These are phyloP conservation scores for Chaetomiaceae sp. DNA, from an alignment of 2,329 filamentous ascomycete species.

Conservation along the genomic window DNA sequence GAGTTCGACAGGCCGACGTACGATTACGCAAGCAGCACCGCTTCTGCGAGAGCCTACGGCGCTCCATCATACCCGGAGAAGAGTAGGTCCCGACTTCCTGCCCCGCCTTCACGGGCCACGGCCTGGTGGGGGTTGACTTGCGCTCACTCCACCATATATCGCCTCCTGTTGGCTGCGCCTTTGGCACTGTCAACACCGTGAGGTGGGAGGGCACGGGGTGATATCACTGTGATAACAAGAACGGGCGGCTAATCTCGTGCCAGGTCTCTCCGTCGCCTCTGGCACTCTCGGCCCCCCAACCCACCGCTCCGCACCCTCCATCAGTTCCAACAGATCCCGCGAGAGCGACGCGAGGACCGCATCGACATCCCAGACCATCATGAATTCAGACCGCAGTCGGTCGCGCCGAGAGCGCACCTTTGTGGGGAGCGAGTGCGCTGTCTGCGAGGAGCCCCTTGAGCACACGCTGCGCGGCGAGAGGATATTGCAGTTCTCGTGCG, in stretches of 20 bases:
- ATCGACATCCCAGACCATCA: slow-evolving; percentile 54
- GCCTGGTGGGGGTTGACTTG: not conserved
- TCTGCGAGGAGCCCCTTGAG: slow-evolving; percentile 94
- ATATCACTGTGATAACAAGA: not conserved
- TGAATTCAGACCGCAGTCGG: slow-evolving; percentile 72
- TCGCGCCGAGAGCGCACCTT: slow-evolving; percentile 88
- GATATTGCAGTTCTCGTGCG: slow-evolving; percentile 91
- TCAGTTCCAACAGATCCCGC: slow-evolving; percentile 35
- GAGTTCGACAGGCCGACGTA: slow-evolving; percentile 27
- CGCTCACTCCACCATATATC: slow-evolving; percentile 5
- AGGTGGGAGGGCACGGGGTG: not conserved
- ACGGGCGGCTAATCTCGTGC: slow-evolving; percentile 17
- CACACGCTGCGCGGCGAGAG: slow-evolving; percentile 91
- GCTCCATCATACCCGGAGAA: slow-evolving; percentile 32
- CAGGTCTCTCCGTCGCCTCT: slow-evolving; percentile 38
- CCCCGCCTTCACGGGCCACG: not conserved
- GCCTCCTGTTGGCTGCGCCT: not conserved
- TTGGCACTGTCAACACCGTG: not conserved
- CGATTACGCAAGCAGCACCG: slow-evolving; percentile 24
- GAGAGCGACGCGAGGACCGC: slow-evolving; percentile 35
- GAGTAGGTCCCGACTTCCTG: slow-evolving; percentile 28
- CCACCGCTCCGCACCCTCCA: slow-evolving; percentile 37
- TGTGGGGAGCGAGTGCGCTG: slow-evolving; percentile 88
- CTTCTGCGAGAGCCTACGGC: slow-evolving; percentile 25
- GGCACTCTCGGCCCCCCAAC: slow-evolving; percentile 37